phyloP scores from a whole-genome alignment of 2,329 filamentous ascomycete genomes.

The Xylaria sp. region DNA sequence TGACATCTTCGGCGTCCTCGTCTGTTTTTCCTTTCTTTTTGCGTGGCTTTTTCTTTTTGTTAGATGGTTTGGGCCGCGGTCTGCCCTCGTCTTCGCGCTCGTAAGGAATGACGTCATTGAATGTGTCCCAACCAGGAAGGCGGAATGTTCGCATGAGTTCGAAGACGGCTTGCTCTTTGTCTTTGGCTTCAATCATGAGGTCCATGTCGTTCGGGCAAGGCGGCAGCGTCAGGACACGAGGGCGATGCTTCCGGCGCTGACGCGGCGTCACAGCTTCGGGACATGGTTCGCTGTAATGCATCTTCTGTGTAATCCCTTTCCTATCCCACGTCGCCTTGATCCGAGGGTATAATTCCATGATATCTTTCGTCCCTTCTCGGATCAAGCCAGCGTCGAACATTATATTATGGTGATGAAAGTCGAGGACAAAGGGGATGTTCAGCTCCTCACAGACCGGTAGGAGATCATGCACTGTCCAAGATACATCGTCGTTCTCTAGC shows the following conservation, averaged over 20 bases:
- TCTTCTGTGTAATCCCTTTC: slow-evolving; percentile 90
- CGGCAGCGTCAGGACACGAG: slow-evolving; percentile 81
- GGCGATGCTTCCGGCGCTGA: slow-evolving; percentile 85
- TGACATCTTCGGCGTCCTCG: slow-evolving; percentile 49
- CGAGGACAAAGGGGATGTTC: slow-evolving; percentile 91
- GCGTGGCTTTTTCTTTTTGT: slow-evolving; percentile 59
- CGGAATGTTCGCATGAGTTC: slow-evolving; percentile 91
- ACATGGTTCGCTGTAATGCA: slow-evolving; percentile 92
- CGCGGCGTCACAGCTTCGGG: slow-evolving; percentile 79
- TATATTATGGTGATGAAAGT: slow-evolving; percentile 97
- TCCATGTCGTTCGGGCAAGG: slow-evolving; percentile 88
- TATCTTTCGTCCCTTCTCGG: slow-evolving; percentile 86
- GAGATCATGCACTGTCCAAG: slow-evolving; percentile 91
- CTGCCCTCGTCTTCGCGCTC: slow-evolving; percentile 81
- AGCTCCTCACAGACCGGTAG: slow-evolving; percentile 91
- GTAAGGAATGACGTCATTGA: slow-evolving; percentile 82
- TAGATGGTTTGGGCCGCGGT: slow-evolving; percentile 59
- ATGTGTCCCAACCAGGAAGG: slow-evolving; percentile 79
- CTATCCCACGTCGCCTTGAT: slow-evolving; percentile 86
- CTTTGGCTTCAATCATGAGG: slow-evolving; percentile 99
- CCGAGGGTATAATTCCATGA: slow-evolving; percentile 76
- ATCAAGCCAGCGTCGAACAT: slow-evolving; percentile 78
- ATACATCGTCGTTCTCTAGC: slow-evolving; percentile 93
- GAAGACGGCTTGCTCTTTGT: slow-evolving; percentile 97
- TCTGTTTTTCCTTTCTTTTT: slow-evolving; percentile 49